A percentile compares a stretch with the other conserved stretches of the same genome.
These are phyloP conservation scores for Picochlorum sp. DNA, from an alignment of 139 green algal species.

Conservation along the genomic window DNA sequence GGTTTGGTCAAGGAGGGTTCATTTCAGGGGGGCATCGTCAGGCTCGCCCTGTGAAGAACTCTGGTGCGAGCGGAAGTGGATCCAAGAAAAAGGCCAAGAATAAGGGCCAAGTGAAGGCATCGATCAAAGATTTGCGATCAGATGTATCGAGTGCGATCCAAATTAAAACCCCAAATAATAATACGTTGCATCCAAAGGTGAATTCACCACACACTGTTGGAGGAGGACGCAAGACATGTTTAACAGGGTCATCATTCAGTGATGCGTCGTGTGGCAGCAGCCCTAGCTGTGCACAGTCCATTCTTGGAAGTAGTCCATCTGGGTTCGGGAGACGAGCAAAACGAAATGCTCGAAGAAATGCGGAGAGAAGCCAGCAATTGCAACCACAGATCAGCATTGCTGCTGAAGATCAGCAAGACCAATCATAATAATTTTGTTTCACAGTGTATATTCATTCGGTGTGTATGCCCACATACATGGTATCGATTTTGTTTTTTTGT, in stretches of 20 bases:
- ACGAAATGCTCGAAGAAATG: conserved; percentile 30
- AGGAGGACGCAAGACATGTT: too few relatives aligned
- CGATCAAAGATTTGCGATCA: conserved; percentile 2
- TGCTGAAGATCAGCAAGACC: too few relatives aligned
- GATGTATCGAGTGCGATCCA: background rate
- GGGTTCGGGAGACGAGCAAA: conserved; percentile 9
- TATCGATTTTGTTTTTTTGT: too few relatives aligned
- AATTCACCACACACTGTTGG: too few relatives aligned
- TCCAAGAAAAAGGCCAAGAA: background rate
- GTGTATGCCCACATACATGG: too few relatives aligned
- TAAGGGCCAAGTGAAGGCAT: background rate
- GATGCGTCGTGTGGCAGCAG: too few relatives aligned
- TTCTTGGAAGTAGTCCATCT: conserved; percentile 12
- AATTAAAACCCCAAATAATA: conserved; percentile 6
- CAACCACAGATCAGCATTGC: background rate
- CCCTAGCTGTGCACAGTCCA: background rate
- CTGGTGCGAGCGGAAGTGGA: background rate
- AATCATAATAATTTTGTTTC: too few relatives aligned
- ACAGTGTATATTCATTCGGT: too few relatives aligned
- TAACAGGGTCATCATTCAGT: too few relatives aligned
- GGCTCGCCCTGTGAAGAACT: conserved; percentile 7
- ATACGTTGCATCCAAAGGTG: too few relatives aligned
- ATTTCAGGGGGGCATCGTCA: conserved; percentile 1
- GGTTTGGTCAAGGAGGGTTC: conserved; percentile 51
- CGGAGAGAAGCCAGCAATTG: conserved; percentile 3